phyloP scores from a whole-genome alignment of 2,329 filamentous ascomycete species.

The Neonectria neomacrospora region DNA sequence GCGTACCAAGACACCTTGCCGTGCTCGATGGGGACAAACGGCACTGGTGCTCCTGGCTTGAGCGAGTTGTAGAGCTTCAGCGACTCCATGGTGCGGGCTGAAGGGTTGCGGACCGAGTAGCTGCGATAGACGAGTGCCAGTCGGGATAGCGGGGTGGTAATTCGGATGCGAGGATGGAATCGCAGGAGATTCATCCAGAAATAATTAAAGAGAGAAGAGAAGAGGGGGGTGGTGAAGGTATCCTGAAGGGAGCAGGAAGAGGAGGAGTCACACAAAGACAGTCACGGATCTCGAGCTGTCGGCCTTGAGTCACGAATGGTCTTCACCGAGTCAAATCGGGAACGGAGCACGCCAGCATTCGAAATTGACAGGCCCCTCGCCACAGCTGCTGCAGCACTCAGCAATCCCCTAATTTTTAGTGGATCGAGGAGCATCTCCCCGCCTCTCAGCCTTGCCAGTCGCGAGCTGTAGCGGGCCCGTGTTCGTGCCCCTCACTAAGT shows the following conservation, averaged over 20 bases:
- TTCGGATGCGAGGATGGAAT: constrained; percentile 44
- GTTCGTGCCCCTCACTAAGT: constrained; percentile 30
- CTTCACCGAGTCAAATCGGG: constrained; percentile 4
- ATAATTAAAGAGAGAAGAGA: constrained; percentile 31
- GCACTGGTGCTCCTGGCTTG: constrained; percentile 75
- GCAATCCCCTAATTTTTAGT: constrained; percentile 18
- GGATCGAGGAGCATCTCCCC: constrained; percentile 10
- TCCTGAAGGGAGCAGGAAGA: constrained; percentile 7
- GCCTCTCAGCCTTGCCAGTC: constrained; percentile 28
- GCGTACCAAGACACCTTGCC: constrained; percentile 86
- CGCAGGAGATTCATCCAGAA: constrained; percentile 52
- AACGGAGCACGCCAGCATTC: constrained; percentile 11
- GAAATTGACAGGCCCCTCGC: constrained; percentile 21
- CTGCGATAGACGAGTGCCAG: constrained; percentile 44
- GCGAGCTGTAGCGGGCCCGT: constrained; percentile 13
- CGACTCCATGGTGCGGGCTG: constrained; percentile 59
- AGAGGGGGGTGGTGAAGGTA: constrained; percentile 34
- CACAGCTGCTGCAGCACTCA: constrained; percentile 11
- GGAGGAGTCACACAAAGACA: constrained; percentile 26
- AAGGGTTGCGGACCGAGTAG: constrained; percentile 49
- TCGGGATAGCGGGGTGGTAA: constrained; percentile 42
- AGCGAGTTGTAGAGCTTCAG: constrained; percentile 85
- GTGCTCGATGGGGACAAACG: constrained; percentile 78
- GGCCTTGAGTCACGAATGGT: constrained; percentile 24
- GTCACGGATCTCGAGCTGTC: constrained; percentile 26